Base-by-base conservation (phyloP, 2,329 filamentous ascomycete species). In the Pseudogymnoascus sp. region DNA sequence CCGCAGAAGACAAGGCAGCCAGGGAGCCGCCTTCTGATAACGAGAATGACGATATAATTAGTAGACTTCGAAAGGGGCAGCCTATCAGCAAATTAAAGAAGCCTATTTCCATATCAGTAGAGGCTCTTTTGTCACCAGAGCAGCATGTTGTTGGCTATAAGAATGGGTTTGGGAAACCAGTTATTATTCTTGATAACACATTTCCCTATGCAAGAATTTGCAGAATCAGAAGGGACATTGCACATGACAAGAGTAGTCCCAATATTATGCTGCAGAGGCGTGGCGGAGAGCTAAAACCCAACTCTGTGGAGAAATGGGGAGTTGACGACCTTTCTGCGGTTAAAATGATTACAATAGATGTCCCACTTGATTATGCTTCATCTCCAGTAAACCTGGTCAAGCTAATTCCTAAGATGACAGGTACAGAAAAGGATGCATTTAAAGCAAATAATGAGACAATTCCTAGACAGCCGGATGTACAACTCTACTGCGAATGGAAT, bases 251-350 rank as follows among this genome's bases (percentile, higher is more conserved):
- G 12, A 28, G 31, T 16, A 16, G 12, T 42, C 53, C 53, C 18
- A 63, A 65, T 11, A 23, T 63, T 35, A 65, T 65, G 44, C 42
- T 28, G 10, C 47, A 44, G 62, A 63, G 64, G 44, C 62, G 62
- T 59, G 62, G 40, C 8, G 64, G 62, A 38, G 16, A 38, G 37
- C 23, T n/a, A 38, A 18, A 33, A 62, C 59, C 44, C 21, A 63
- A 40, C 25, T 21, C 60, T 65, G 37, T 6, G 6, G 37, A 40
- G 37, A 40, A 40, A 40, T 40, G 37, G 37, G 37, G 4, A 8
- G 37, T 40, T 40, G 37, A 40, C n/a, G 37, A 40, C 37, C 37
- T 40, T 18, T 7, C n/a, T 3, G 37, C n/a, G 4, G 37, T 40
- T 40, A 40, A 40, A 40, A 5, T 40, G 37, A 40, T 40, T 18